These are phyloP conservation scores for Globisporangium radiosum DNA, from an alignment of 352 stramenopile genomes.

Conservation along the genomic window DNA sequence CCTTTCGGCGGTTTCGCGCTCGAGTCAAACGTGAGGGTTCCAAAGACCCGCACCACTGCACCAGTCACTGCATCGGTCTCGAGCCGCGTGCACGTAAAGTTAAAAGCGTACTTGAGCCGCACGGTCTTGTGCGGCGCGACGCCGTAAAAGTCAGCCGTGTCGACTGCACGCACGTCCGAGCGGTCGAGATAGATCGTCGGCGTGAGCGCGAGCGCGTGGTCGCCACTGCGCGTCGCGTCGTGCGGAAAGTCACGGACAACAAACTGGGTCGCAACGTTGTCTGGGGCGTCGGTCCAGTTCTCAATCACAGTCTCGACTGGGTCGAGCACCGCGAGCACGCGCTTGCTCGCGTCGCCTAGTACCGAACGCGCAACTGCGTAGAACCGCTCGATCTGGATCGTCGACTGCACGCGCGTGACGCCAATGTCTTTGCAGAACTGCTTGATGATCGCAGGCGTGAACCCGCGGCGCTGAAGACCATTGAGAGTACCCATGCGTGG, in stretches of 20 bases:
- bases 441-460: conserved; percentile 82
- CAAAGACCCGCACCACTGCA: conserved; percentile 52
- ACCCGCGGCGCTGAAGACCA: conserved; percentile 84
- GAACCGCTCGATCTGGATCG: conserved; percentile 80
- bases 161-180: conserved; percentile 55
- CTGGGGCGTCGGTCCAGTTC: conserved; percentile 46
- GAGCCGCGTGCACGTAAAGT: conserved; percentile 90
- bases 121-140: conserved; percentile 94
- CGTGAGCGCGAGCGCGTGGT: conserved; percentile 59
- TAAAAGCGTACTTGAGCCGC: conserved; percentile 94
- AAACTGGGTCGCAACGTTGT: conserved; percentile 32
- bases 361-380: conserved; percentile 65
- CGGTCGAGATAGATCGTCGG: conserved; percentile 64
- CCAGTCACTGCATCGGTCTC: conserved; percentile 51
- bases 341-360: conserved; percentile 66
- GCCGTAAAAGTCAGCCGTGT: conserved; percentile 91
- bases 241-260: conserved; percentile 72
- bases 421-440: conserved; percentile 85
- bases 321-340: conserved; percentile 76
- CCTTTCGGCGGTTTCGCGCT: conserved; percentile 88
- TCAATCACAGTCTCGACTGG: conserved; percentile 66
- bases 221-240: conserved; percentile 44
- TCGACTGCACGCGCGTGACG: conserved; percentile 82
- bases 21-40: conserved; percentile 61
- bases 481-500: conserved; percentile 98